Evolutionary conservation across 805 yeast genomes (phyloP), one percentile per base, ranked within the genome.

Genomic region (Tanozyma kutaoensis): DNA sequence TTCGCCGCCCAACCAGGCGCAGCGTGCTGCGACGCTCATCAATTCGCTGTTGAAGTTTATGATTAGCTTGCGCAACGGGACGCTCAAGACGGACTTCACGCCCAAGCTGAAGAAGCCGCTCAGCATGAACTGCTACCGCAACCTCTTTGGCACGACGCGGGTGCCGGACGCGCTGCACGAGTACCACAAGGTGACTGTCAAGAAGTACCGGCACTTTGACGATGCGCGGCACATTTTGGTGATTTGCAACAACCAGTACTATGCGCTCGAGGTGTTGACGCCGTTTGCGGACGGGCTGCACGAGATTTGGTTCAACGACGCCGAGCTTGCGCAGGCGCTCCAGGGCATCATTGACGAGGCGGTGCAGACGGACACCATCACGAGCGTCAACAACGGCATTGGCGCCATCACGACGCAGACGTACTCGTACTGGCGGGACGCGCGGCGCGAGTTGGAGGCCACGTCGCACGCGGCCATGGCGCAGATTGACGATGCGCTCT

Each of bases 131-230:
- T 73, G 85, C 15, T 77, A 76, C 46, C 48, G 53, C 30, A 73
- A 73, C 36, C 47, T 79, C 14, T 79, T 79, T 47, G 85, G 84
- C 8, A 64, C 84, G 5, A 68, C 85, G 0, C 60, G 86, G 31
- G 48, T 55, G 7, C 67, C 67, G 0, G 50, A 43, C 18, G 7
- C 17, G 7, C 5, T 7, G 7, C 17, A 15, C 7, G 17, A 15
- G 17, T n/a, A n/a, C n/a, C 44, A 40, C 21, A 62, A 61, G 22
- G 55, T 68, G 12, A 43, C 61, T 4, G 49, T 66, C 29, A 52
- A 55, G 35, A 51, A 48, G 26, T 44, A 46, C 27, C 23, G 28
- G 4, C 38, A 52, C 24, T 35, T 42, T 13, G 39, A 47, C 14
- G 56, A 62, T 23, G 55, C 70, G 8, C 49, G 66, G 21, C 74